Evolutionary conservation across 495 filamentous ascomycete species (phyloP).

Genomic region (Neurospora sp.): DNA sequence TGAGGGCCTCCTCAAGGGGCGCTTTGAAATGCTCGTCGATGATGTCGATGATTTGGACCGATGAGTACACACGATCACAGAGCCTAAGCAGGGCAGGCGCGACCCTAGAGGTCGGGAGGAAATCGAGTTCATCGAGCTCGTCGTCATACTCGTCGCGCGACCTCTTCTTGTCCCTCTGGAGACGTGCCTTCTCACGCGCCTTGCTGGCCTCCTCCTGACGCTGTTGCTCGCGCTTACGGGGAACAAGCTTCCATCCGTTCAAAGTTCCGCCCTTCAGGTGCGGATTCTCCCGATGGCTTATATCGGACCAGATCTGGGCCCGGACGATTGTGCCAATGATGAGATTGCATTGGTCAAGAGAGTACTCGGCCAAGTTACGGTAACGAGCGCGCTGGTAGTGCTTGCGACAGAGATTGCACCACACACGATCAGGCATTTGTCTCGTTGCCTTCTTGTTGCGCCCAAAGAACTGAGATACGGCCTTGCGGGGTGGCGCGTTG

Average conservation of each 20-base stretch:
- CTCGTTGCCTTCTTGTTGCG: slow-evolving; percentile 72
- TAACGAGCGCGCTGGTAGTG: slow-evolving; percentile 75
- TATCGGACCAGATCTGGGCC: slow-evolving; percentile 50
- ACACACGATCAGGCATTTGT: slow-evolving; percentile 51
- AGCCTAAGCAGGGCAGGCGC: slow-evolving; percentile 37
- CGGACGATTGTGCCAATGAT: slow-evolving; percentile 47
- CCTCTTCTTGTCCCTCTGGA: slow-evolving; percentile 12
- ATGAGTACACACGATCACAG: slow-evolving; percentile 26
- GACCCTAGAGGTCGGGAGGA: slow-evolving; percentile 15
- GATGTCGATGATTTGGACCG: slow-evolving; percentile 27
- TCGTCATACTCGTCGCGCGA: slow-evolving; percentile 16
- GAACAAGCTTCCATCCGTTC: slow-evolving; percentile 34
- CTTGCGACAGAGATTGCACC: slow-evolving; percentile 69
- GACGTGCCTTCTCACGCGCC: slow-evolving; percentile 14
- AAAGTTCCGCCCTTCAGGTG: slow-evolving; percentile 4
- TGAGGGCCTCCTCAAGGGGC: slow-evolving; percentile 21
- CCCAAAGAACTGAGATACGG: slow-evolving; percentile 80
- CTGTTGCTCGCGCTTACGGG: slow-evolving; percentile 45
- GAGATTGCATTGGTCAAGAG: slow-evolving; percentile 48
- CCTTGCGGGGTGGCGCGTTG: slow-evolving; percentile 50
- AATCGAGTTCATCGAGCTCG: slow-evolving; percentile 14
- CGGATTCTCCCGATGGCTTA: slow-evolving; percentile 13
- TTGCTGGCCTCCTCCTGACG: slow-evolving; percentile 24
- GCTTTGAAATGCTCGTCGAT: slow-evolving; percentile 10
- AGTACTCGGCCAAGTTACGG: slow-evolving; percentile 49